These are phyloP conservation scores for Corymbia calophylla DNA, from an alignment of 441 rosid genomes.

Conservation along the genomic window DNA sequence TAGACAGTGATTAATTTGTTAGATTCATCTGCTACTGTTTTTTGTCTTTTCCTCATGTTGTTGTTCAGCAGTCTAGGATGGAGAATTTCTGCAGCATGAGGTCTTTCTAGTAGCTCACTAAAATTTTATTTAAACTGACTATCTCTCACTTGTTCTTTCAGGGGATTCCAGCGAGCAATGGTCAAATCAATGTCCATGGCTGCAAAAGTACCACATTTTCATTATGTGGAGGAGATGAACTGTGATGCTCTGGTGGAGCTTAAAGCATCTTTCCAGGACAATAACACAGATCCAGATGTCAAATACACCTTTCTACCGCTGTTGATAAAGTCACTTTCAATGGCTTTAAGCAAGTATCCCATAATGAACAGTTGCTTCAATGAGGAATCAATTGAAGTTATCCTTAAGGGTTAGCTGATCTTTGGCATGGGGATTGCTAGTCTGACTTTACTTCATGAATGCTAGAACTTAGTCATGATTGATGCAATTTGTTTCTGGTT, in stretches of 20 bases:
- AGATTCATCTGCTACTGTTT: neutral
- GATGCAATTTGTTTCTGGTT: neutral
- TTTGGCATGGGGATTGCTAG: neutral
- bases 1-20: neutral
- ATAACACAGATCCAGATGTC: conserved; percentile 51
- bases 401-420: conserved; percentile 52
- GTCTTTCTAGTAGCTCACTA: neutral
- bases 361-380: conserved; percentile 80
- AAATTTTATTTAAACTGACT: neutral
- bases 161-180: conserved; percentile 87
- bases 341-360: conserved; percentile 77
- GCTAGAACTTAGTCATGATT: neutral
- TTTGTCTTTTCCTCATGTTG: neutral
- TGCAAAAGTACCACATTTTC: conserved; percentile 85
- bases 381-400: conserved; percentile 68
- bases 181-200: conserved; percentile 92
- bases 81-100: neutral
- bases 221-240: conserved; percentile 89
- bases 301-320: conserved; percentile 83
- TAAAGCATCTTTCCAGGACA: conserved; percentile 58
- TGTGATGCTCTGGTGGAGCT: conserved; percentile 71
- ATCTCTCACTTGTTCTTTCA: conserved; percentile 9
- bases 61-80: neutral
- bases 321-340: conserved; percentile 73
- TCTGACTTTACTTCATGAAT: neutral